Evolutionary conservation across 2,329 filamentous ascomycete genomes (phyloP).

Genomic region (Didymella sp.): DNA sequence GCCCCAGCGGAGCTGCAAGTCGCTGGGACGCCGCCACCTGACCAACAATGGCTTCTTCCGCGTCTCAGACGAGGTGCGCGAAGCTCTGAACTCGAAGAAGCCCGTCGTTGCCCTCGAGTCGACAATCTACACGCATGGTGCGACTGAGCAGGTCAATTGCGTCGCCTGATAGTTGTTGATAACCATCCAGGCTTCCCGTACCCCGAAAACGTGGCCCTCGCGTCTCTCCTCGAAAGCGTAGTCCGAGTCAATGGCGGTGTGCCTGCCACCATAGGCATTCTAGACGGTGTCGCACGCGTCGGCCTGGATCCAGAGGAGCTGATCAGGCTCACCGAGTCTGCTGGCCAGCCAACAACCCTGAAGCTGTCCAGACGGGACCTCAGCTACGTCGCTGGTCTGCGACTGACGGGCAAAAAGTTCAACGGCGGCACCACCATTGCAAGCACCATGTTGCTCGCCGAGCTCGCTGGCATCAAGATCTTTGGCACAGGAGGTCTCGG

Average conservation of each 20-base stretch:
- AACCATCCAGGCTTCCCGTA: conserved; percentile 67
- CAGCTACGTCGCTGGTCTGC: conserved; percentile 78
- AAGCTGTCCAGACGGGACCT: conserved; percentile 91
- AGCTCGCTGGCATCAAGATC: conserved; percentile 84
- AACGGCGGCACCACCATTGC: conserved; percentile 94
- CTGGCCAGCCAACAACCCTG: conserved; percentile 70
- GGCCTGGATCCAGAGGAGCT: conserved; percentile 78
- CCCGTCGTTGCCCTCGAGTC: conserved; percentile 94
- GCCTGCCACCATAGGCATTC: conserved; percentile 88
- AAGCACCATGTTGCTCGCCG: conserved; percentile 88
- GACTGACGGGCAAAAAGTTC: conserved; percentile 69
- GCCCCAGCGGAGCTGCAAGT: conserved; percentile 3
- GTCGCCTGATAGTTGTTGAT: conserved; percentile 18
- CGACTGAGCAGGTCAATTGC: not conserved
- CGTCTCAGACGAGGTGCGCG: conserved; percentile 81
- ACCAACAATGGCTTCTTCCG: conserved; percentile 64
- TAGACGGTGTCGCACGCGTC: conserved; percentile 82
- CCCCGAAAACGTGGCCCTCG: conserved; percentile 75
- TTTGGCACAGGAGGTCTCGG: conserved; percentile 96
- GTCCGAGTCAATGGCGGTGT: conserved; percentile 79
- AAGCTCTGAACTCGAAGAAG: conserved; percentile 74
- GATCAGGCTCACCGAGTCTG: conserved; percentile 68
- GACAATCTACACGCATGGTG: conserved; percentile 95
- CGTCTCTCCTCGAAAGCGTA: conserved; percentile 79
- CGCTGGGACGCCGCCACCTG: conserved; percentile 33